Base-by-base conservation (phyloP, 176 grass and related monocot genomes). In the Carex scoparia region DNA sequence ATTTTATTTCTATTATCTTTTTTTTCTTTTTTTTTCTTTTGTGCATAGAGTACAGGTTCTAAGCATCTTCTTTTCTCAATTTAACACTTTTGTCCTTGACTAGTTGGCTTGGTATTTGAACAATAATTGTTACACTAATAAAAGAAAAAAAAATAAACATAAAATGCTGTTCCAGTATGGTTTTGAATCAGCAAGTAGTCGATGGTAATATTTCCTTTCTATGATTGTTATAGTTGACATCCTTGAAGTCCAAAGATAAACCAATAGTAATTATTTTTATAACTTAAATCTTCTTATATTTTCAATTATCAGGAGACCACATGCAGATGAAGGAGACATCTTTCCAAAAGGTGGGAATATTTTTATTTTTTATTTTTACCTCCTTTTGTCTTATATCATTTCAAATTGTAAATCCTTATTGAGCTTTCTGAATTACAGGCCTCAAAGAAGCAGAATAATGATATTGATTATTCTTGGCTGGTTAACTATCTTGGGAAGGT, bases 401-500 rank as follows among this genome's bases (percentile, higher is more conserved):
- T 12, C 14, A n/a, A 38, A 64, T 12, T 81, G 2, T 15, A 65
- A 10, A 65, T 49, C 31, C 40, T 81, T 48, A 62, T 81, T 81
- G 85, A 84, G 56, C 72, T 62, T 72, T 48, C 65, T 40, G 78
- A 87, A 60, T 55, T 80, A 62, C 80, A 85, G 31, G 67, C 19
- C 46, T 65, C 10, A 62, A 80, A 89, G 85, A 80, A 81, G 72
- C 14, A 15, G 9, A 32, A 44, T 37, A 71, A 14, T 10, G 82
- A 32, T 46, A 60, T 33, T 10, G 32, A 33, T 10, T 0, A 15
- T 48, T 30, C 4, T 49, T 66, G 65, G 85, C 73, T 61, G 58
- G 65, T 46, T 60, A 63, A n/a, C 19, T 98, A 95, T 54, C 1
- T 94, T 79, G 81, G 65, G 66, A 95, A 92, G 80, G 89, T 94